Evolutionary conservation across 768 basidiomycete genomes (phyloP).

Genomic region (Leccinellum luteum): DNA sequence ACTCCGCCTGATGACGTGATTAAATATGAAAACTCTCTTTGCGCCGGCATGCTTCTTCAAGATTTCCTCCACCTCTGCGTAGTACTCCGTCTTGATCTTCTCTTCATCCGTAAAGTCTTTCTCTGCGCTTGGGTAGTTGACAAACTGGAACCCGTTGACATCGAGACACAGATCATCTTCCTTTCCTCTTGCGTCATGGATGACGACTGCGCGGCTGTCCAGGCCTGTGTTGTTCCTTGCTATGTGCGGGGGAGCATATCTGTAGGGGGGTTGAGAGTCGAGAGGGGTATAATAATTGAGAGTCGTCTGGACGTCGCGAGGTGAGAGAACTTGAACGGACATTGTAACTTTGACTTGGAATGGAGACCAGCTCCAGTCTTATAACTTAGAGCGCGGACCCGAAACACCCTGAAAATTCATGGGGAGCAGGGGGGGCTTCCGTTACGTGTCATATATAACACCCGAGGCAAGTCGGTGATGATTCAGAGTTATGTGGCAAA

Average conservation of each 20-base stretch:
- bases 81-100: conserved; percentile 34
- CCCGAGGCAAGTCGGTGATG: too few relatives aligned
- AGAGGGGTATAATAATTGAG: conserved; percentile 36
- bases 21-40: conserved; percentile 39
- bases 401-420: too few relatives aligned
- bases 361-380: conserved; percentile 1
- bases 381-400: neutral
- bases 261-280: conserved; percentile 32
- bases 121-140: conserved; percentile 31
- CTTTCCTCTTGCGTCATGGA: conserved; percentile 31
- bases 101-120: conserved; percentile 38
- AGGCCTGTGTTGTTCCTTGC: conserved; percentile 30
- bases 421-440: too few relatives aligned
- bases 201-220: conserved; percentile 13
- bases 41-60: conserved; percentile 37
- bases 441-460: too few relatives aligned
- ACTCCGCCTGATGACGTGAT: conserved; percentile 37
- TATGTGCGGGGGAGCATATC: conserved; percentile 31
- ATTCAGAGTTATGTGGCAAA: too few relatives aligned
- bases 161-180: conserved; percentile 30
- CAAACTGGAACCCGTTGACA: conserved; percentile 39
- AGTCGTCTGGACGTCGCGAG: conserved; percentile 36
- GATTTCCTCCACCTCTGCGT: conserved; percentile 38
- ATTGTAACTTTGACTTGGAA: neutral
- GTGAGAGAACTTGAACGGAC: conserved; percentile 22